Conservation (phyloP, 2,329 filamentous ascomycete species). For the Periconia digitata region DNA sequence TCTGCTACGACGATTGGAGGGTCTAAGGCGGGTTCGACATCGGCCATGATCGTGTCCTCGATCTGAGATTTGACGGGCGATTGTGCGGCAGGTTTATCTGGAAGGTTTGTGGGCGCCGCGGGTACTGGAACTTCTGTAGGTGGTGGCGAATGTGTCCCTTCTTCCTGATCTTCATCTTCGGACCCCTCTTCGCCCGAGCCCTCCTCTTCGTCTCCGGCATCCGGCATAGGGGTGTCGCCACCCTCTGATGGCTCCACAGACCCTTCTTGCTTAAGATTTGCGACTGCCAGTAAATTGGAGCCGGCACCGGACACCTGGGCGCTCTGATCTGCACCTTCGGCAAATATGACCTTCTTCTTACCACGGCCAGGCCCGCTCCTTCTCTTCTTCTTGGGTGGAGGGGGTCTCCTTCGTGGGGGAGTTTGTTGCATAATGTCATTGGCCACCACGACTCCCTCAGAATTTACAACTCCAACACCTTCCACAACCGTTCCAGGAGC, state of each 20-base stretch:
- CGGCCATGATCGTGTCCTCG: slow-evolving; percentile 1
- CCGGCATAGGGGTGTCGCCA: slow-evolving; percentile 45
- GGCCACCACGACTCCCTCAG: slow-evolving; percentile 61
- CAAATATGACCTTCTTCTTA: slow-evolving; percentile 71
- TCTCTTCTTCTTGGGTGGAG: slow-evolving; percentile 77
- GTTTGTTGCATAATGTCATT: slow-evolving; percentile 49
- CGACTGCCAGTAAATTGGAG: slow-evolving; percentile 26
- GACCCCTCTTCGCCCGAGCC: slow-evolving; percentile 51
- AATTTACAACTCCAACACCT: slow-evolving; percentile 61
- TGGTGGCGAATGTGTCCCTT: slow-evolving; percentile 50
- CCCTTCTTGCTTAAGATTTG: slow-evolving; percentile 39
- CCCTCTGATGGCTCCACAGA: slow-evolving; percentile 38
- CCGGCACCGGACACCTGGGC: slow-evolving; percentile 25
- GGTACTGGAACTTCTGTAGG: slow-evolving; percentile 37
- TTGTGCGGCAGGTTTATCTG: slow-evolving; percentile 15
- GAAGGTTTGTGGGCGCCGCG: slow-evolving; percentile 8
- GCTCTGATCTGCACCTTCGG: slow-evolving; percentile 47
- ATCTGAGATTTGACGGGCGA: slow-evolving; percentile 6
- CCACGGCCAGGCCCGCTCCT: slow-evolving; percentile 76
- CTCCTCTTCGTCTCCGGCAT: slow-evolving; percentile 51
- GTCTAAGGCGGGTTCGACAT: slow-evolving; percentile 3
- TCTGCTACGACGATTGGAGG: slow-evolving; percentile 9
- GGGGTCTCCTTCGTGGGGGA: slow-evolving; percentile 64
- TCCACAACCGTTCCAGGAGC: slow-evolving; percentile 63
- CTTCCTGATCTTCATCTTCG: slow-evolving; percentile 50